Percentiles rank a stretch among this genome's conserved stretches.
Conservation (phyloP, 2,329 filamentous ascomycete species). For the Fusarium succisae region DNA sequence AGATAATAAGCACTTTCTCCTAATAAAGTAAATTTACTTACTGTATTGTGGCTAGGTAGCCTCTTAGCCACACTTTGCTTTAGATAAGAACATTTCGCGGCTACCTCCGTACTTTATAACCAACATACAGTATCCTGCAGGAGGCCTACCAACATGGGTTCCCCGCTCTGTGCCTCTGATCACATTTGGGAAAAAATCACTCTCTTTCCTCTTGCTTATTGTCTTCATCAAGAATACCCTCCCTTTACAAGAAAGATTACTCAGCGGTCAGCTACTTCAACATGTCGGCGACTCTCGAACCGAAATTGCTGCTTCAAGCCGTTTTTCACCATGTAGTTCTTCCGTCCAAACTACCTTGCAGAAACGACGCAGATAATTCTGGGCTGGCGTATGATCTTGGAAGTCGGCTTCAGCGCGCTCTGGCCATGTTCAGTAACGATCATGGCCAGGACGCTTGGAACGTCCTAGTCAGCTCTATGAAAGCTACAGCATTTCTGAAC, state of each 20-base stretch:
- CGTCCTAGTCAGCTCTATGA: conserved; percentile 3
- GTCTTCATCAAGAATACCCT: fast-evolving
- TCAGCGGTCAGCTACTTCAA: background rate
- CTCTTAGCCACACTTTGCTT: background rate
- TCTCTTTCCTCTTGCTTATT: background rate
- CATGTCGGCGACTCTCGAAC: background rate
- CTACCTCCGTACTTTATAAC: fast-evolving
- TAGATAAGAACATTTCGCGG: fast-evolving
- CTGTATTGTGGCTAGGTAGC: too few relatives aligned
- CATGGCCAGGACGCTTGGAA: background rate
- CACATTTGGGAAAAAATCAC: background rate
- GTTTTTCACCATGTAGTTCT: conserved; percentile 40
- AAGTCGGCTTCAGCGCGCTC: conserved; percentile 6
- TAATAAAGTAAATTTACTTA: too few relatives aligned
- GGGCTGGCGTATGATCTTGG: conserved; percentile 9
- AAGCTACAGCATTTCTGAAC: background rate
- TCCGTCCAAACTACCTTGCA: conserved; percentile 28
- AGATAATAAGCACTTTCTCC: too few relatives aligned
- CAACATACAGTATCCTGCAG: background rate
- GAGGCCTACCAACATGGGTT: background rate
- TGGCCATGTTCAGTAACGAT: background rate
- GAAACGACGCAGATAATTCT: conserved; percentile 3
- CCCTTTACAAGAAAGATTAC: fast-evolving
- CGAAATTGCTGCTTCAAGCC: background rate
- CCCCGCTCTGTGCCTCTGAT: background rate